phyloP scores from a whole-genome alignment of 129 eudicot genomes.

The Daucus carota region DNA sequence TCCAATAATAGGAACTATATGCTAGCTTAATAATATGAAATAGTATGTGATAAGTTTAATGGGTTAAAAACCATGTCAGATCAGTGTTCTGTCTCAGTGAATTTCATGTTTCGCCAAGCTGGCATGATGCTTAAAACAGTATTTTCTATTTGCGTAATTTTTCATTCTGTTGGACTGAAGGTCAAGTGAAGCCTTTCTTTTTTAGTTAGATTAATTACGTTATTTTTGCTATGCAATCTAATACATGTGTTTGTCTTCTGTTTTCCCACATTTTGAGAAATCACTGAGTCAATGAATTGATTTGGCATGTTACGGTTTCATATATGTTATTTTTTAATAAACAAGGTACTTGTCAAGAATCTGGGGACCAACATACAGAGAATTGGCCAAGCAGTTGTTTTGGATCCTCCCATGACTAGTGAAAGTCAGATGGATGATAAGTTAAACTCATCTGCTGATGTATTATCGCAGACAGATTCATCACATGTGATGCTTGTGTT shows the following conservation, averaged over 20 bases:
- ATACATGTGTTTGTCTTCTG: not conserved
- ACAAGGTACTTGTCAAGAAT: conserved; percentile 58
- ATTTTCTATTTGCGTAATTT: not conserved
- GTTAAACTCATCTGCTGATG: conserved; percentile 6
- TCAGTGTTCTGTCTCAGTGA: not conserved
- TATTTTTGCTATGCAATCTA: not conserved
- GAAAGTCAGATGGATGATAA: conserved; percentile 20
- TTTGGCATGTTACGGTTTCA: not conserved
- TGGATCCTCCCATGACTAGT: conserved; percentile 55
- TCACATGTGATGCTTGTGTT: conserved; percentile 41
- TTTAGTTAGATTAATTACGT: not conserved
- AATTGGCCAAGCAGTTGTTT: conserved; percentile 68
- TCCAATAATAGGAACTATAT: too few relatives aligned
- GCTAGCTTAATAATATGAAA: not conserved
- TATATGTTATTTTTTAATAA: not conserved
- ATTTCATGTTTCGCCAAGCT: not conserved
- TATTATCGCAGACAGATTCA: conserved; percentile 14
- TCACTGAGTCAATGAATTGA: not conserved
- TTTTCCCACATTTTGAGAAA: not conserved
- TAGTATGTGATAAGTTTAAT: not conserved
- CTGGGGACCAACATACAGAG: conserved; percentile 38
- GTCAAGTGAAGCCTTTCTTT: not conserved
- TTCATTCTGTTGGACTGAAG: not conserved
- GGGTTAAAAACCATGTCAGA: not conserved
- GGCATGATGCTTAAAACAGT: not conserved